Evolutionary conservation across 192 early-diverging fungal genomes (phyloP).

Genomic region (Linnemannia schmuckeri): DNA sequence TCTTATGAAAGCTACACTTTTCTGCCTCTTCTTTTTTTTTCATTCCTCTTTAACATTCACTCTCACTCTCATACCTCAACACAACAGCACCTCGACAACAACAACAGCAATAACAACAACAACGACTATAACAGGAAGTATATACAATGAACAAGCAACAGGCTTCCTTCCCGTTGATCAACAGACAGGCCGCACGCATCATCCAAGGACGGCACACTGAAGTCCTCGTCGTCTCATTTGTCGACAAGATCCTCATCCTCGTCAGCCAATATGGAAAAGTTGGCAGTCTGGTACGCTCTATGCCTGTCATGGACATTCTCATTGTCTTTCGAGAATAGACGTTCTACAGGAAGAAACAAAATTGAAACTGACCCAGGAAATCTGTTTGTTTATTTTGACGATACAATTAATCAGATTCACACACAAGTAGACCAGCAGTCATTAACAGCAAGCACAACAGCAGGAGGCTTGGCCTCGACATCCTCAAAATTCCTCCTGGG

Average conservation of each 20-base stretch:
- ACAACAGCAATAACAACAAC: neutral
- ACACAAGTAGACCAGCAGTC: slow-evolving; percentile 59
- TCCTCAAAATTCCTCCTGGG: slow-evolving; percentile 61
- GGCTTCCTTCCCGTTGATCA: slow-evolving; percentile 59
- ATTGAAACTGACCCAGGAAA: neutral
- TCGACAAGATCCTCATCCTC: slow-evolving; percentile 66
- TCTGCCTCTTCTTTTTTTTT: neutral
- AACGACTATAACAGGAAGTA: neutral
- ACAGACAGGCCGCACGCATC: slow-evolving; percentile 57
- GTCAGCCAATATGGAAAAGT: slow-evolving; percentile 67
- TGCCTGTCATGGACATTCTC: neutral
- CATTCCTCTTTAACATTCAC: neutral
- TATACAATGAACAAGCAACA: no score
- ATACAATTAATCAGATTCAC: slow-evolving; percentile 48
- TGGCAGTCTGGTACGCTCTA: slow-evolving; percentile 63
- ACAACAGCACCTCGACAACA: neutral
- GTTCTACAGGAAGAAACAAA: no score
- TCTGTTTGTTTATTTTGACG: neutral
- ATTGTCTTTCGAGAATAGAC: no score
- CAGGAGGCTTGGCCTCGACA: slow-evolving; percentile 26
- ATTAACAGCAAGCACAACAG: slow-evolving; percentile 26
- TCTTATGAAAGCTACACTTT: neutral
- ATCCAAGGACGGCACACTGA: slow-evolving; percentile 65
- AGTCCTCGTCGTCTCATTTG: slow-evolving; percentile 60
- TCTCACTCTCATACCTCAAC: neutral